A percentile compares a stretch with the other conserved stretches of the same genome.
Conservation (phyloP, 106 monocot species). For the Dactylorhiza incarnata region DNA sequence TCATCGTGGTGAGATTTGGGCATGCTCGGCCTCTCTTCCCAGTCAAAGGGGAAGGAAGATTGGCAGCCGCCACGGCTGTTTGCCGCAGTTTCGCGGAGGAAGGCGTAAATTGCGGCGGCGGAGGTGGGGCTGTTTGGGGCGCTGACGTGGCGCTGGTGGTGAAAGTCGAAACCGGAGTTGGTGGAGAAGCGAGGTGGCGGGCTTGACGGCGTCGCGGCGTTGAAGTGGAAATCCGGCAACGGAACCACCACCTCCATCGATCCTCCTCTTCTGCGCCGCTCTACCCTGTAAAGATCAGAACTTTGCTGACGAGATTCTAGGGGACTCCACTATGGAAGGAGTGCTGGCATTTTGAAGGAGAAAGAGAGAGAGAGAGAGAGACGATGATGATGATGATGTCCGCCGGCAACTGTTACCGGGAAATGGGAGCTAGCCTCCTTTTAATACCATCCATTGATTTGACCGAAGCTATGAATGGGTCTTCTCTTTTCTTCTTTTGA, state of each 20-base stretch:
- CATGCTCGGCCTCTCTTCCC: constrained; percentile 41
- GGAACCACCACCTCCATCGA: neutral
- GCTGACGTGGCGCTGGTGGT: constrained; percentile 28
- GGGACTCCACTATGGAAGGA: neutral
- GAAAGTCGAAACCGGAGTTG: constrained; percentile 11
- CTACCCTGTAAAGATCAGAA: neutral
- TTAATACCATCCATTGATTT: too few relatives aligned
- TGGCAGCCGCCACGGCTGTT: constrained; percentile 4
- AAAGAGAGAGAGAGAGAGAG: too few relatives aligned
- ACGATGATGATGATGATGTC: too few relatives aligned
- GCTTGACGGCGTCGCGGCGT: neutral
- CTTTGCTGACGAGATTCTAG: neutral
- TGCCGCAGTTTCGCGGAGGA: constrained; percentile 7
- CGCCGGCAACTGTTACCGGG: neutral
- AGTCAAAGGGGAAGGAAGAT: constrained; percentile 27
- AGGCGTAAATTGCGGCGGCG: constrained; percentile 15
- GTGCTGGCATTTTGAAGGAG: neutral
- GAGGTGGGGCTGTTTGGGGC: constrained; percentile 43
- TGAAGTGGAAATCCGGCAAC: neutral
- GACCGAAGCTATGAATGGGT: too few relatives aligned
- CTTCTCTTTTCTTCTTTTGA: neutral
- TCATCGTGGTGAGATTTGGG: constrained; percentile 23
- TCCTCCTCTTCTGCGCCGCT: neutral
- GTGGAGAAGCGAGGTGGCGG: neutral
- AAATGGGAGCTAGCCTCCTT: neutral